phyloP scores from a whole-genome alignment of 192 early-diverging fungal genomes.

The Jimgerdemannia flammicorona region DNA sequence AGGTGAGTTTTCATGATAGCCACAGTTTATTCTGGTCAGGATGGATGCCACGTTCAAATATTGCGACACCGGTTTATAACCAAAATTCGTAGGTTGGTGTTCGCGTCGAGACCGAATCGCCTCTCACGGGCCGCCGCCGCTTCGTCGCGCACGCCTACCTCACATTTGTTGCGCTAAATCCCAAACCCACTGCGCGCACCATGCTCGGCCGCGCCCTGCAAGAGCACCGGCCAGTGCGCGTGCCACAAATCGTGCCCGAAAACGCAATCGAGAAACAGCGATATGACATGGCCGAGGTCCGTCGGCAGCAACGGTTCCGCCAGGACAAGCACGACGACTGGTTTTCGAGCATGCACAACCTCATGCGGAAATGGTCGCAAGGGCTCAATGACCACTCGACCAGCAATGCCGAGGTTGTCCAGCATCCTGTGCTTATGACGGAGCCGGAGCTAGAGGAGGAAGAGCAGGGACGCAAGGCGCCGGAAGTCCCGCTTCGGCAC shows the following conservation, averaged over 20 bases:
- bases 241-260: slow-evolving; percentile 49
- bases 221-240: slow-evolving; percentile 21
- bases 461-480: neutral
- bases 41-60: neutral
- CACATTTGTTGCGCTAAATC: slow-evolving; percentile 55
- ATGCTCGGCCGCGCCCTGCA: slow-evolving; percentile 15
- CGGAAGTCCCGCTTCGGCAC: neutral
- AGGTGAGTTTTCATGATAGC: slow-evolving; percentile 23
- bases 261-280: slow-evolving; percentile 49
- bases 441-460: neutral
- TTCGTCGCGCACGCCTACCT: slow-evolving; percentile 66
- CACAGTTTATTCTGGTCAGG: neutral
- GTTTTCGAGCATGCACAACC: slow-evolving; percentile 24
- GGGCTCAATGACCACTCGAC: slow-evolving; percentile 17
- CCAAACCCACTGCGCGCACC: slow-evolving; percentile 17
- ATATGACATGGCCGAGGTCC: slow-evolving; percentile 52
- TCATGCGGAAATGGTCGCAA: slow-evolving; percentile 41
- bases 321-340: slow-evolving; percentile 21
- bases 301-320: slow-evolving; percentile 38
- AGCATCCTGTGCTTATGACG: slow-evolving; percentile 21
- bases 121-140: slow-evolving; percentile 44
- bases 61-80: neutral
- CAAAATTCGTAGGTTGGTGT: slow-evolving; percentile 37
- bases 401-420: slow-evolving; percentile 15
- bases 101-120: slow-evolving; percentile 64